A percentile compares a stretch with the other conserved stretches of the same genome.
Conservation (phyloP, 441 rosid genomes). For the Erysimum pusillum region DNA sequence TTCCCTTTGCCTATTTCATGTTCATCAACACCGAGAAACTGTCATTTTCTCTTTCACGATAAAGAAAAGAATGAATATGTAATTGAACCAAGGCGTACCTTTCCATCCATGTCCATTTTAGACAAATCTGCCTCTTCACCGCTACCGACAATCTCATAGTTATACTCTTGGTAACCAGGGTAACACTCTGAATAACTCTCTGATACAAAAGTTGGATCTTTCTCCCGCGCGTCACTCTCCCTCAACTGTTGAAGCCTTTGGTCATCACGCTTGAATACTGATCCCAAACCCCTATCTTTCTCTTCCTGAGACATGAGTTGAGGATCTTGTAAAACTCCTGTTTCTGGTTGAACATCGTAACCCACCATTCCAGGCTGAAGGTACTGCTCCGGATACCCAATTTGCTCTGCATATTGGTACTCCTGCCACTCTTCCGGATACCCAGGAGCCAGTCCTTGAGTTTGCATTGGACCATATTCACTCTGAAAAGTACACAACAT, state of each 20-base stretch:
- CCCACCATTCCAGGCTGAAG: constrained; percentile 72
- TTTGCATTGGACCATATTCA: constrained; percentile 79
- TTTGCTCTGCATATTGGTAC: constrained; percentile 82
- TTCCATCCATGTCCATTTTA: constrained; percentile 99
- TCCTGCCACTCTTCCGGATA: constrained; percentile 95
- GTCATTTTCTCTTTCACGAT: not conserved
- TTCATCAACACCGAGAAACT: constrained; percentile 15
- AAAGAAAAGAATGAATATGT: not conserved
- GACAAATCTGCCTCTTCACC: constrained; percentile 94
- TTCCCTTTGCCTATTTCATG: constrained; percentile 88
- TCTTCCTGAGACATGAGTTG: constrained; percentile 94
- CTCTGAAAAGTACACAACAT: constrained; percentile 55
- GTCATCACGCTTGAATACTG: constrained; percentile 97
- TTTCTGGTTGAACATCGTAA: constrained; percentile 66
- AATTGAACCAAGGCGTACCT: constrained; percentile 51
- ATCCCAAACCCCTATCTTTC: constrained; percentile 96
- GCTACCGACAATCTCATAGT: constrained; percentile 89
- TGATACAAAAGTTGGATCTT: constrained; percentile 92
- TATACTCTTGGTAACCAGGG: constrained; percentile 96
- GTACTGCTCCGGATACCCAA: constrained; percentile 83
- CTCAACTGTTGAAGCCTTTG: constrained; percentile 91
- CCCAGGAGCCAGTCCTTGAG: constrained; percentile 72
- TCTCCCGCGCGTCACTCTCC: constrained; percentile 92
- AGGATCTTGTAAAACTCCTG: constrained; percentile 69
- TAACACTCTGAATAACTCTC: constrained; percentile 98